Conservation (phyloP, 805 yeast species). For the Sungouiella thailandica region DNA sequence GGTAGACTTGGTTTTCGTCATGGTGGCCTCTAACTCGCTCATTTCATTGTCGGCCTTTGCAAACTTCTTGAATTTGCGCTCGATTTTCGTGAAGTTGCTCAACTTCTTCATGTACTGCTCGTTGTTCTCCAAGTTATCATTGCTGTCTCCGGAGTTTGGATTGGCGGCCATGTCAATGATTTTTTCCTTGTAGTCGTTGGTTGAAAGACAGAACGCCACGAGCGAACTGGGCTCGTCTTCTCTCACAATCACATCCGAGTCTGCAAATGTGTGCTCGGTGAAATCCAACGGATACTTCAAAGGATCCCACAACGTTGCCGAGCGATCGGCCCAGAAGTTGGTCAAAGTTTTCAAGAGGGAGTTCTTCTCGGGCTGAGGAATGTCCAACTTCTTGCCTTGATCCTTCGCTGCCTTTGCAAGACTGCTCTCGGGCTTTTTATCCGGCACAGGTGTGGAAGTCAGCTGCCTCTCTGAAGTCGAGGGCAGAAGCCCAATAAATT, state of each 20-base stretch:
- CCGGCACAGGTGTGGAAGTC: not conserved
- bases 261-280: constrained; percentile 87
- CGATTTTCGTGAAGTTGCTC: constrained; percentile 35
- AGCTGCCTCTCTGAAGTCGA: not conserved
- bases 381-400: constrained; percentile 14
- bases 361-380: constrained; percentile 55
- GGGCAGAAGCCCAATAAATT: no score
- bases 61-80: constrained; percentile 34
- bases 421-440: no score
- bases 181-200: constrained; percentile 74
- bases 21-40: constrained; percentile 52
- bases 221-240: constrained; percentile 96
- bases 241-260: constrained; percentile 86
- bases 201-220: constrained; percentile 86
- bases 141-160: constrained; percentile 6
- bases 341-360: constrained; percentile 79
- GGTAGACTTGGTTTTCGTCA: constrained; percentile 79
- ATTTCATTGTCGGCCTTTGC: constrained; percentile 19
- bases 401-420: not conserved
- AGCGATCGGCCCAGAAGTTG: constrained; percentile 95
- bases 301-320: constrained; percentile 94
- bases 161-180: constrained; percentile 35
- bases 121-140: constrained; percentile 20
- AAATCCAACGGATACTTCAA: constrained; percentile 75
- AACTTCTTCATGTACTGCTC: constrained; percentile 30